Base-by-base conservation (phyloP, 805 yeast genomes). In the Barnettozyma wickerhamii region DNA sequence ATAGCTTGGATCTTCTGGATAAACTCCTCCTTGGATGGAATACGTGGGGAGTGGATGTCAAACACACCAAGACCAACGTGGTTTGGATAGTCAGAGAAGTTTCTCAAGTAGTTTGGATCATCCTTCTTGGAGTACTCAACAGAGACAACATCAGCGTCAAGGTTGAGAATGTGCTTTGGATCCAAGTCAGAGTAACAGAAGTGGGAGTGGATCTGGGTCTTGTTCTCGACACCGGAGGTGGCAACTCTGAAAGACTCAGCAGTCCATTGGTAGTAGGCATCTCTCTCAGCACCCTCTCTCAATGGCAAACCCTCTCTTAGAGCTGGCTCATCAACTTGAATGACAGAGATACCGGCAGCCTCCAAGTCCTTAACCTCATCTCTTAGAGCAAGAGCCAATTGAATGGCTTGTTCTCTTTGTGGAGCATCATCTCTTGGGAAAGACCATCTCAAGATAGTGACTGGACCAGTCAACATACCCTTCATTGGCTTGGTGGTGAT, bases 391-490 rank as follows among this genome's bases (percentile, higher is more conserved):
- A 93, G 77, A 67, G 95, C 95, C 66, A 93, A 84, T 80, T 93
- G 99, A 69, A 85, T 79, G 58, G 97, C 88, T 78, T 93, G 99
- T 56, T 80, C 78, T 76, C 85, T 79, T 74, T 85, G 90, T 50
- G 95, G 75, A 57, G 91, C 84, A 64, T 93, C 99, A 68, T 90
- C 91, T 84, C 99, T 88, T 77, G 99, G 99, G 97, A 93, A 93
- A 60, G 99, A 93, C 99, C 99, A 93, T 82, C 99, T 87, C 70
- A 93, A 84, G 74, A 95, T 88, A 66, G 99, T 93, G 62, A 93
- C 93, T 69, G 99, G 99, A 74, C 99, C 99, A 66, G 99, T 90
- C 69, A 93, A 84, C 99, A 93, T 93, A 87, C 99, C 99, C 81
- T 93, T 93, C 81, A 93, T 86, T 66, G 97, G 96, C 77, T 85